Conservation (phyloP, 106 monocot genomes). For the Phalaenopsis aphrodite region DNA sequence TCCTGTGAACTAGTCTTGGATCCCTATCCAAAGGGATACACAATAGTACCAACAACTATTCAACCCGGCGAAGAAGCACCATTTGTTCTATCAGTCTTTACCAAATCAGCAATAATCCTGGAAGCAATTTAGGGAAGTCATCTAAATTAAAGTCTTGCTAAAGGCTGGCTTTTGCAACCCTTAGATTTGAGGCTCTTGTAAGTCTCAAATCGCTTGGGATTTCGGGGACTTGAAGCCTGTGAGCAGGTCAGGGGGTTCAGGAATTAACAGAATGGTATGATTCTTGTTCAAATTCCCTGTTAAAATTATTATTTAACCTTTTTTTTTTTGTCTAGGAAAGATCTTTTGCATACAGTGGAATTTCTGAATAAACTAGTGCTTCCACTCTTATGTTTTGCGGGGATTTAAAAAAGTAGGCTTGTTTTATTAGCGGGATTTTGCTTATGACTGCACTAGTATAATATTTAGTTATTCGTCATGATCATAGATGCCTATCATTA, state of each 20-base stretch:
- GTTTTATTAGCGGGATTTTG: not conserved
- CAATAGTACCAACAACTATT: conserved; percentile 94
- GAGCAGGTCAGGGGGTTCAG: conserved; percentile 1
- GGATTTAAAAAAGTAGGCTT: not conserved
- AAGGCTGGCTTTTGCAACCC: conserved; percentile 7
- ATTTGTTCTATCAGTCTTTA: conserved; percentile 94
- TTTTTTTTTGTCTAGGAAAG: not conserved
- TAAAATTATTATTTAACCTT: not conserved
- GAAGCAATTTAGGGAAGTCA: conserved; percentile 48
- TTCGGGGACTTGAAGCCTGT: not conserved
- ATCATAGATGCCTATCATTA: not conserved
- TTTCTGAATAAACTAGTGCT: no score
- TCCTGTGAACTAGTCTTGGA: conserved; percentile 94
- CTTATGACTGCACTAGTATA: not conserved
- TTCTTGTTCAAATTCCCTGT: not conserved
- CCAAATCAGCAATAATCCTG: conserved; percentile 72
- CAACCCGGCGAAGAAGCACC: conserved; percentile 99
- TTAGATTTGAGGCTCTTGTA: conserved; percentile 6
- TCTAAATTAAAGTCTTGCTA: conserved; percentile 1
- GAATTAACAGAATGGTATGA: conserved; percentile 15
- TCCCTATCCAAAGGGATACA: conserved; percentile 89
- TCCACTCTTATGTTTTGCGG: no score
- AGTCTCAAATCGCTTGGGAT: conserved; percentile 12
- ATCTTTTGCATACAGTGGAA: not conserved
- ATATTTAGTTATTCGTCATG: not conserved